A percentile compares a stretch with the other conserved stretches of the same genome.
These are phyloP conservation scores for Colletotrichum sp. DNA, from an alignment of 2,329 filamentous ascomycete genomes.

Conservation along the genomic window DNA sequence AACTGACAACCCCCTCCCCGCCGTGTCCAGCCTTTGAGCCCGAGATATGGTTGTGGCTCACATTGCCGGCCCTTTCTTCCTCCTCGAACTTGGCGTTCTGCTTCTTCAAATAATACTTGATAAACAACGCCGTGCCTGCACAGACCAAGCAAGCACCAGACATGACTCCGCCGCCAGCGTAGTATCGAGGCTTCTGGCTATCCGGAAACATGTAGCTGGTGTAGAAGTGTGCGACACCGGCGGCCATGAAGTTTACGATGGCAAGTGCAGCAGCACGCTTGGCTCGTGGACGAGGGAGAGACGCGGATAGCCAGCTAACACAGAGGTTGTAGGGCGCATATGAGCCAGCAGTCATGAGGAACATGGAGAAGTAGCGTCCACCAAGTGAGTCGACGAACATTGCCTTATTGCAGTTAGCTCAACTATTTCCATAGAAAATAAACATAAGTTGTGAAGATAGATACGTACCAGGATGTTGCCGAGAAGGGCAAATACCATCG, in stretches of 20 bases:
- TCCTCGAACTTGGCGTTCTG: slow-evolving; percentile 27
- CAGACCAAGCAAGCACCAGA: slow-evolving; percentile 28
- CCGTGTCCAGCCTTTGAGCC: background rate
- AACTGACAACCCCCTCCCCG: background rate
- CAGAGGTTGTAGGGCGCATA: slow-evolving; percentile 35
- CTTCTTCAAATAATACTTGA: slow-evolving; percentile 30
- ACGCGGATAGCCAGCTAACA: slow-evolving; percentile 36
- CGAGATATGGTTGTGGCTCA: background rate
- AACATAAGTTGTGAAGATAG: accelerated
- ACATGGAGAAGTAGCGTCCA: slow-evolving; percentile 27
- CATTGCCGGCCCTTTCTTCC: slow-evolving; percentile 23
- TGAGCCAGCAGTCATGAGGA: slow-evolving; percentile 34
- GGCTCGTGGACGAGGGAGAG: slow-evolving; percentile 34
- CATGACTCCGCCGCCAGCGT: slow-evolving; percentile 31
- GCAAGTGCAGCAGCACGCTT: slow-evolving; percentile 39
- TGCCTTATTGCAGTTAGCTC: background rate
- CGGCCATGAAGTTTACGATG: slow-evolving; percentile 36
- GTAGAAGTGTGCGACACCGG: slow-evolving; percentile 31
- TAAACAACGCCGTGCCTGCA: slow-evolving; percentile 28
- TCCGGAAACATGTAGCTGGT: slow-evolving; percentile 35
- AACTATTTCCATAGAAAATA: accelerated
- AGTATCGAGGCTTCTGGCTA: slow-evolving; percentile 32
- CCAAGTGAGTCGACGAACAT: slow-evolving; percentile 2
- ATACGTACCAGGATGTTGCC: background rate
- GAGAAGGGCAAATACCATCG: slow-evolving; percentile 47